Conservation (phyloP, 345 rosid species). For the Lumnitzera racemosa region DNA sequence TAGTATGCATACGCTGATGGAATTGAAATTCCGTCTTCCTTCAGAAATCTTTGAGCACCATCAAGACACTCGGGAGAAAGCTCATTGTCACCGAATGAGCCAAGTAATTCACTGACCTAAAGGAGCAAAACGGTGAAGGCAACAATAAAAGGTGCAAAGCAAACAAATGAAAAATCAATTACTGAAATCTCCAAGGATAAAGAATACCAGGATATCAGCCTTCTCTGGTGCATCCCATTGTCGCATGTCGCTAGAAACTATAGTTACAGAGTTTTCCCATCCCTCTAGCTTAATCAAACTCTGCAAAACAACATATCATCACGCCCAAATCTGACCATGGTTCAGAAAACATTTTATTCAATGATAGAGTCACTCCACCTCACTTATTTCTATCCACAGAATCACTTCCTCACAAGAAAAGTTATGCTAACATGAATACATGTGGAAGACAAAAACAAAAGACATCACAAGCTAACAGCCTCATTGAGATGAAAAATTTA, state of each 20-base stretch:
- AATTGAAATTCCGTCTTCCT: slow-evolving; percentile 90
- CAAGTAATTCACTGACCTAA: slow-evolving; percentile 90
- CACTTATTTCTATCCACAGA: background rate
- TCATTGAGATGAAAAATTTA: slow-evolving; percentile 25
- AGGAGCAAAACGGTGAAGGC: slow-evolving; percentile 15
- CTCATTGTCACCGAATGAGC: slow-evolving; percentile 99
- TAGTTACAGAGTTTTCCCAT: slow-evolving; percentile 77
- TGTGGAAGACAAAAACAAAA: background rate
- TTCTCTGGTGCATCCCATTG: slow-evolving; percentile 89
- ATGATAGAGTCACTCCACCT: background rate
- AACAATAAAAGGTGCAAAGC: no score
- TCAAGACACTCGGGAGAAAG: slow-evolving; percentile 98
- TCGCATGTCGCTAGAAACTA: slow-evolving; percentile 96
- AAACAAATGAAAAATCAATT: background rate
- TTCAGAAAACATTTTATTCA: background rate
- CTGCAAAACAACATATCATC: slow-evolving; percentile 30
- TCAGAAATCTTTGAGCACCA: slow-evolving; percentile 96
- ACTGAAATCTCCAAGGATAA: background rate
- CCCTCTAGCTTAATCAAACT: slow-evolving; percentile 87
- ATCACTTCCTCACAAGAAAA: background rate
- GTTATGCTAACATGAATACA: background rate
- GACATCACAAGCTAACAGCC: background rate
- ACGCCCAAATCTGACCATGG: slow-evolving; percentile 3
- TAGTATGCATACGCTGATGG: slow-evolving; percentile 75
- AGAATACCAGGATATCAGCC: slow-evolving; percentile 85